Percentiles rank a stretch among this genome's conserved stretches.
Evolutionary conservation across 140 eudicot species (phyloP).

Genomic region (Ambrosia hybrid): DNA sequence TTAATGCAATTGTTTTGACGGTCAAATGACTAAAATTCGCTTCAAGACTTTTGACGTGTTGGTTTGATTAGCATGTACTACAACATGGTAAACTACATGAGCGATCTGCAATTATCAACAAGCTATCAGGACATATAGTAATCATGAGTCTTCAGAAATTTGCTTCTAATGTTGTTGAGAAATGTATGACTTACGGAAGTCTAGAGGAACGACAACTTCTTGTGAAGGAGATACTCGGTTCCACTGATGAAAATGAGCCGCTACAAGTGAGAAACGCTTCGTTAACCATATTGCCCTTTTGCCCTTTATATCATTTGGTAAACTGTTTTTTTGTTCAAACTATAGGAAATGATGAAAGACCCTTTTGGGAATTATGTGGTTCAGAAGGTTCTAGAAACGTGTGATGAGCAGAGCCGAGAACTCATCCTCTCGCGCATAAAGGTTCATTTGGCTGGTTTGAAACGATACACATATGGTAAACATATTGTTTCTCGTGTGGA

Average conservation of each 20-base stretch:
- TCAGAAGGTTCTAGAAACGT: slow-evolving; percentile 81
- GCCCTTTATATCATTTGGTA: slow-evolving; percentile 1
- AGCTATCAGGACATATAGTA: slow-evolving; percentile 74
- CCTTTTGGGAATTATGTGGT: slow-evolving; percentile 92
- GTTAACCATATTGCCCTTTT: slow-evolving; percentile 1
- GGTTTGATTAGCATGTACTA: slow-evolving; percentile 62
- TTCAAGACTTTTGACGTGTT: not conserved
- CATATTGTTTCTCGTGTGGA: slow-evolving; percentile 88
- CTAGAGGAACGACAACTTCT: slow-evolving; percentile 72
- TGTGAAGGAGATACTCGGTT: slow-evolving; percentile 80
- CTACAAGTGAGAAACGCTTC: slow-evolving; percentile 44
- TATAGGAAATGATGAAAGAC: slow-evolving; percentile 93
- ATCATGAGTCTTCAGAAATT: slow-evolving; percentile 87
- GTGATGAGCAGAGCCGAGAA: slow-evolving; percentile 70
- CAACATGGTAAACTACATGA: slow-evolving; percentile 82
- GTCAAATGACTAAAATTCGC: slow-evolving; percentile 14
- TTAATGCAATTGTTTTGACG: not conserved
- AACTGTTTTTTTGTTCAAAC: not conserved
- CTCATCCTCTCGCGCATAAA: slow-evolving; percentile 70
- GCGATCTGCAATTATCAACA: slow-evolving; percentile 57
- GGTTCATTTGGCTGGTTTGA: slow-evolving; percentile 68
- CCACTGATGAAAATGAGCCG: slow-evolving; percentile 78
- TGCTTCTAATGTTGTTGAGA: slow-evolving; percentile 89
- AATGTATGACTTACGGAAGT: slow-evolving; percentile 67
- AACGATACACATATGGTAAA: slow-evolving; percentile 79